Conservation (phyloP, 2,329 filamentous ascomycete genomes). For the Ramichloridium luteum region DNA sequence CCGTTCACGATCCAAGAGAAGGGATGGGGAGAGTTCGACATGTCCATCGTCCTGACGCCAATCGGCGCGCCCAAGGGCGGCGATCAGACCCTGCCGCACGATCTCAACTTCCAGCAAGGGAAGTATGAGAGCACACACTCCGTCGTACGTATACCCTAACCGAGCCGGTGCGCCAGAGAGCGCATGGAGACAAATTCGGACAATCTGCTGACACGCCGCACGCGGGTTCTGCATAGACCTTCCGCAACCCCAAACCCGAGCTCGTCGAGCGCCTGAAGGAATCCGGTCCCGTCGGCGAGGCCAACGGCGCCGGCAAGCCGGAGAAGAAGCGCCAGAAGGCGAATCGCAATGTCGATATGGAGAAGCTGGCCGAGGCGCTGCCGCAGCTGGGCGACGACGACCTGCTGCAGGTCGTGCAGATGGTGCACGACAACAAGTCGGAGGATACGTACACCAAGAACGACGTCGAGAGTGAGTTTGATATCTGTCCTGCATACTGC, state of each 20-base stretch:
- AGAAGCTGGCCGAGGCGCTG: slow-evolving; percentile 88
- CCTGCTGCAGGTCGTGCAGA: slow-evolving; percentile 84
- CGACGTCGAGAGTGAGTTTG: slow-evolving; percentile 66
- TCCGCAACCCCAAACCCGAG: slow-evolving; percentile 87
- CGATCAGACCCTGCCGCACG: slow-evolving; percentile 69
- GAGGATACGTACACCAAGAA: slow-evolving; percentile 94
- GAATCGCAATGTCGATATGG: slow-evolving; percentile 59
- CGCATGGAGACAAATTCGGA: no score
- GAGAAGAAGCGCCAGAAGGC: slow-evolving; percentile 64
- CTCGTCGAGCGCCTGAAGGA: slow-evolving; percentile 68
- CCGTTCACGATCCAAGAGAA: slow-evolving; percentile 87
- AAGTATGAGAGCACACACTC: slow-evolving; percentile 73
- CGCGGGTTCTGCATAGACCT: slow-evolving; percentile 43
- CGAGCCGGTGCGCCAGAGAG: no score
- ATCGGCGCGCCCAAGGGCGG: slow-evolving; percentile 61
- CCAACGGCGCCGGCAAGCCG: slow-evolving; percentile 46
- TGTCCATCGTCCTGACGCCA: slow-evolving; percentile 71
- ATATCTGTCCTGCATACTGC: no score
- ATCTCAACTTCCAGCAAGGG: slow-evolving; percentile 77
- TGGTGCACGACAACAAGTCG: slow-evolving; percentile 95
- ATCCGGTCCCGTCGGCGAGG: slow-evolving; percentile 58
- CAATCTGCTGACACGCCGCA: slow-evolving; percentile 2
- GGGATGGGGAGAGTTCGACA: slow-evolving; percentile 98
- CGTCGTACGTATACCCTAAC: slow-evolving; percentile 47
- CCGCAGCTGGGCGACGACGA: slow-evolving; percentile 88